Conservation (phyloP, 1,139 yeast genomes). For the Saccharomyces hybrid region DNA sequence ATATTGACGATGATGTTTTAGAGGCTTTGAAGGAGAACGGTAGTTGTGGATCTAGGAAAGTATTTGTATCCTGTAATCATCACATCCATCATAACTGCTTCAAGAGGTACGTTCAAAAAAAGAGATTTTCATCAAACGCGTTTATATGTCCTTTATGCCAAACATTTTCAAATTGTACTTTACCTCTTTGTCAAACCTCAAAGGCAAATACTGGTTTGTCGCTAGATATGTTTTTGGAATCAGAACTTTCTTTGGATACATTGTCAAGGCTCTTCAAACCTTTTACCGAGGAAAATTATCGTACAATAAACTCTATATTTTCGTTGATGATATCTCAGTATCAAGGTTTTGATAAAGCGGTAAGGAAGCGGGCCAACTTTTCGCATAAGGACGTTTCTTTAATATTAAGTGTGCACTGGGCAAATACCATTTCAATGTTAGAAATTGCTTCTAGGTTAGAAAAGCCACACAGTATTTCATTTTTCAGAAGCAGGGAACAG, state of each 20-base stretch:
- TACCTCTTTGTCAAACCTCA: slow-evolving; percentile 24
- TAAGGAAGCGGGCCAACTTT: slow-evolving; percentile 14
- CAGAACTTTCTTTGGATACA: slow-evolving; percentile 9
- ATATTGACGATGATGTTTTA: slow-evolving; percentile 14
- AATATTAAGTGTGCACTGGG: slow-evolving; percentile 38
- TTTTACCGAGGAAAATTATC: slow-evolving; percentile 11
- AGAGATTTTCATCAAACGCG: slow-evolving; percentile 22
- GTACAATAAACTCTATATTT: slow-evolving; percentile 15
- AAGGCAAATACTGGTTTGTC: slow-evolving; percentile 9
- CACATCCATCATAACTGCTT: slow-evolving; percentile 58
- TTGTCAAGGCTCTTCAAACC: slow-evolving; percentile 14
- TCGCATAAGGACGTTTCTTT: slow-evolving; percentile 16
- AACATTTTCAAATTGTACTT: slow-evolving; percentile 39
- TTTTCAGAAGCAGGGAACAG: slow-evolving; percentile 34
- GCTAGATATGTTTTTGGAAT: slow-evolving; percentile 9
- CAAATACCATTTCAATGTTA: slow-evolving; percentile 47
- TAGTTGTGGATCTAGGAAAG: slow-evolving; percentile 32
- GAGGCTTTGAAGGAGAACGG: slow-evolving; percentile 21
- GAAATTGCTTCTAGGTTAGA: slow-evolving; percentile 50
- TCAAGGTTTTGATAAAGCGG: slow-evolving; percentile 21
- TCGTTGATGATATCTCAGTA: slow-evolving; percentile 16
- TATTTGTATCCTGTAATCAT: slow-evolving; percentile 61
- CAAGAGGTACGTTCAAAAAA: slow-evolving; percentile 33
- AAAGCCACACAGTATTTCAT: slow-evolving; percentile 31
- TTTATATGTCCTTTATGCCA: slow-evolving; percentile 62